phyloP scores from a whole-genome alignment of 176 grass and related monocot species.

The Typha latifolia region DNA sequence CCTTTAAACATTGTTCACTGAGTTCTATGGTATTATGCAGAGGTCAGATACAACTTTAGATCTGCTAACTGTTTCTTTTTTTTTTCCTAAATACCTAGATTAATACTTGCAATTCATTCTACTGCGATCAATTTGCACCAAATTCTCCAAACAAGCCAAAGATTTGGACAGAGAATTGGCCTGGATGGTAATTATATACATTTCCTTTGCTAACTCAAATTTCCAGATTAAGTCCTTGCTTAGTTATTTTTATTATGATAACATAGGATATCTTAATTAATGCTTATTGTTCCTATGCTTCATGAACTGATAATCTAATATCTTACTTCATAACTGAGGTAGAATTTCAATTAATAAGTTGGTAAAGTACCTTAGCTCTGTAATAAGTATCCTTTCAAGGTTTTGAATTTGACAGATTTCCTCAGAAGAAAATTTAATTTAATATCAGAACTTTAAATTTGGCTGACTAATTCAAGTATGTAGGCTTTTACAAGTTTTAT shows the following conservation, averaged over 20 bases:
- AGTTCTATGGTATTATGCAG: not conserved
- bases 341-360: no score
- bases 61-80: not conserved
- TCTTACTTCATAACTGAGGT: no score
- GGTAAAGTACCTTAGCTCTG: no score
- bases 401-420: no score
- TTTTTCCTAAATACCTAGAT: constrained; percentile 51
- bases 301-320: no score
- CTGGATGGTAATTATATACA: constrained; percentile 70
- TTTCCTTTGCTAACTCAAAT: not conserved
- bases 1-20: not conserved
- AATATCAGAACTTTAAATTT: no score
- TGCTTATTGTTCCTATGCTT: no score
- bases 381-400: no score
- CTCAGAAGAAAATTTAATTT: no score
- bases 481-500: no score
- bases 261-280: not conserved
- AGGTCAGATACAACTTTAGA: not conserved
- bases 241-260: not conserved
- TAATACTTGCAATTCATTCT: constrained; percentile 95
- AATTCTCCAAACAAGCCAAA: constrained; percentile 91
- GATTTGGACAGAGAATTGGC: constrained; percentile 99
- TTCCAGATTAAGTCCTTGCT: not conserved
- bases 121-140: constrained; percentile 73
- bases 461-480: no score